A percentile compares a stretch with the other conserved stretches of the same genome.
Evolutionary conservation across 164 flowering plant genomes (phyloP).

Genomic region (Tetrastigma voinierianum): DNA sequence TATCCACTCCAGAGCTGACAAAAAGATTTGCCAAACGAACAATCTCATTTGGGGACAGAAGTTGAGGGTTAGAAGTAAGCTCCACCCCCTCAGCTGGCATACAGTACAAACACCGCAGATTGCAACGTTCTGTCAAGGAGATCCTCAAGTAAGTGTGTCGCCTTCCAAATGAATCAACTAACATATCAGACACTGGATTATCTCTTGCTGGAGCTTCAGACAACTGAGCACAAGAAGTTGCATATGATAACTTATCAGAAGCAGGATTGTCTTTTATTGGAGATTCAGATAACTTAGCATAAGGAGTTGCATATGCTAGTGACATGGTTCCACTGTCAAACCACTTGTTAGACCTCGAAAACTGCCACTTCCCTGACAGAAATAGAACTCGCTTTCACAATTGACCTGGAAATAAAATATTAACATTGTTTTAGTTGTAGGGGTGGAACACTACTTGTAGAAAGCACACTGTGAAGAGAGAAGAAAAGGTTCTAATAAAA

Average conservation of each 20-base stretch:
- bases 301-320: conserved; percentile 45
- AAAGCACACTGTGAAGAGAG: too few species aligned
- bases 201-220: conserved; percentile 44
- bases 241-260: conserved; percentile 66
- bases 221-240: conserved; percentile 51
- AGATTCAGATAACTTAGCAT: conserved; percentile 48
- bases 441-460: too few species aligned
- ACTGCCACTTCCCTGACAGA: background rate
- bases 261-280: conserved; percentile 34
- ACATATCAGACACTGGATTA: conserved; percentile 63
- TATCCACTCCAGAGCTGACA: conserved; percentile 80
- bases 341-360: conserved; percentile 8
- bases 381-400: conserved; percentile 3
- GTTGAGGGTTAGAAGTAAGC: conserved; percentile 64
- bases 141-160: conserved; percentile 86
- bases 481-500: too few species aligned
- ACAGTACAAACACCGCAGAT: conserved; percentile 89
- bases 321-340: conserved; percentile 10
- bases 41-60: conserved; percentile 66
- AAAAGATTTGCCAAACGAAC: conserved; percentile 73
- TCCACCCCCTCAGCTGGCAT: conserved; percentile 96
- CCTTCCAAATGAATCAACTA: conserved; percentile 91
- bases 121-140: conserved; percentile 95
- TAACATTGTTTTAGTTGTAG: too few species aligned
- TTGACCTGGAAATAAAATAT: conserved; percentile 10